phyloP scores from a whole-genome alignment of 2,329 filamentous ascomycete species.

The Clonostachys rosea region DNA sequence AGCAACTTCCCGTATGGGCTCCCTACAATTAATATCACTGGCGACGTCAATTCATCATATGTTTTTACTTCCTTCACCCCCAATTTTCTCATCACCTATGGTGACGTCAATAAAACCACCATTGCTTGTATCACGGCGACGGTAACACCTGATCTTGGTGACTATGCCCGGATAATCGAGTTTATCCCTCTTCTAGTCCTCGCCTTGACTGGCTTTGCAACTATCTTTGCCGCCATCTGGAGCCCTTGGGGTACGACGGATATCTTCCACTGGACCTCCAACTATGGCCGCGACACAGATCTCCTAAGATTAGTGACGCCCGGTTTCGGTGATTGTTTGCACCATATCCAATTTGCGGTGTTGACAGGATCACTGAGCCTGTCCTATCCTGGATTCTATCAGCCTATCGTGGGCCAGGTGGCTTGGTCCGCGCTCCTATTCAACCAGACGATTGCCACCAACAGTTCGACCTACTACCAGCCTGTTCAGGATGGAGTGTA shows the following conservation, averaged over 20 bases:
- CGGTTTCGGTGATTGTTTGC: slow-evolving; percentile 92
- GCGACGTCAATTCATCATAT: slow-evolving; percentile 78
- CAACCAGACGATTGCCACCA: slow-evolving; percentile 80
- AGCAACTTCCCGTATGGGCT: slow-evolving; percentile 40
- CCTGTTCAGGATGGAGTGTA: slow-evolving; percentile 85
- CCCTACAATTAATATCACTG: slow-evolving; percentile 68
- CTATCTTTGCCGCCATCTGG: slow-evolving; percentile 77
- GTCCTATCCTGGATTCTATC: slow-evolving; percentile 90
- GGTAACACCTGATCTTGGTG: slow-evolving; percentile 78
- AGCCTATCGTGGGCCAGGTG: slow-evolving; percentile 81
- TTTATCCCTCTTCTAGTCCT: slow-evolving; percentile 78
- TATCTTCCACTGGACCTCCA: slow-evolving; percentile 94
- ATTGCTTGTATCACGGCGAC: slow-evolving; percentile 80
- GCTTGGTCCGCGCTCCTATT: slow-evolving; percentile 92
- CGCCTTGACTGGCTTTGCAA: slow-evolving; percentile 75
- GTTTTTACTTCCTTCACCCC: slow-evolving; percentile 78
- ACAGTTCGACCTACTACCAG: slow-evolving; percentile 58
- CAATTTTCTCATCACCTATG: slow-evolving; percentile 70
- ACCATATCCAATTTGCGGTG: slow-evolving; percentile 92
- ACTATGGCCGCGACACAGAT: slow-evolving; percentile 92
- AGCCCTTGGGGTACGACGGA: slow-evolving; percentile 93
- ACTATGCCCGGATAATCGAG: slow-evolving; percentile 61
- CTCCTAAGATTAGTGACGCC: slow-evolving; percentile 88
- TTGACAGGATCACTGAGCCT: slow-evolving; percentile 84
- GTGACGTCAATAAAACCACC: slow-evolving; percentile 55